Evolutionary conservation across 192 early-diverging fungal species (phyloP).

Genomic region (Diversispora epigaea): DNA sequence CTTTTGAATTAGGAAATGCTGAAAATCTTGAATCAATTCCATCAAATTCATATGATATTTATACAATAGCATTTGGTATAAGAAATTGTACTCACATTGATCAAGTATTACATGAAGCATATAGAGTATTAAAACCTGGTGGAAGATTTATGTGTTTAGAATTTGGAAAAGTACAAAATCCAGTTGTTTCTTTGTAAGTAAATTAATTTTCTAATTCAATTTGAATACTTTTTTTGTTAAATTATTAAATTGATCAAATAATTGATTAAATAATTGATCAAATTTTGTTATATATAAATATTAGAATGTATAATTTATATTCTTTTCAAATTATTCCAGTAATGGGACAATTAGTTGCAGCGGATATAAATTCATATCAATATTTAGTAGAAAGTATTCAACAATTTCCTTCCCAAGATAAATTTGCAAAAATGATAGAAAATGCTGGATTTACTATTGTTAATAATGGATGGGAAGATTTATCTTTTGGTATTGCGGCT

Average conservation of each 20-base stretch:
- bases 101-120: slow-evolving; percentile 82
- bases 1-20: slow-evolving; percentile 86
- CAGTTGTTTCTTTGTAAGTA: slow-evolving; percentile 74
- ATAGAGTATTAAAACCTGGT: slow-evolving; percentile 91
- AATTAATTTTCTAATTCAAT: not conserved
- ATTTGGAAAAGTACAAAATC: slow-evolving; percentile 88
- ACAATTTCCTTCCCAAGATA: slow-evolving; percentile 85
- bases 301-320: slow-evolving; percentile 84
- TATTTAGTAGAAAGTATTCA: slow-evolving; percentile 97
- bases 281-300: not conserved
- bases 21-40: slow-evolving; percentile 76
- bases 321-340: slow-evolving; percentile 93
- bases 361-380: slow-evolving; percentile 90
- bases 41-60: slow-evolving; percentile 82
- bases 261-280: not conserved
- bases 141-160: slow-evolving; percentile 96
- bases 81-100: slow-evolving; percentile 96
- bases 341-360: slow-evolving; percentile 83
- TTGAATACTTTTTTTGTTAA: not conserved
- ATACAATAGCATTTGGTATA: slow-evolving; percentile 98
- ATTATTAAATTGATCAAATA: not conserved
- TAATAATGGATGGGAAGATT: slow-evolving; percentile 86
- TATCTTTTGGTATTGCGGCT: slow-evolving; percentile 97
- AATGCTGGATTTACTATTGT: slow-evolving; percentile 87
- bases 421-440: slow-evolving; percentile 89